Percentiles rank a stretch among this genome's conserved stretches.
Conservation (phyloP, 2,329 filamentous ascomycete genomes). For the Pestalotiopsis sp. region DNA sequence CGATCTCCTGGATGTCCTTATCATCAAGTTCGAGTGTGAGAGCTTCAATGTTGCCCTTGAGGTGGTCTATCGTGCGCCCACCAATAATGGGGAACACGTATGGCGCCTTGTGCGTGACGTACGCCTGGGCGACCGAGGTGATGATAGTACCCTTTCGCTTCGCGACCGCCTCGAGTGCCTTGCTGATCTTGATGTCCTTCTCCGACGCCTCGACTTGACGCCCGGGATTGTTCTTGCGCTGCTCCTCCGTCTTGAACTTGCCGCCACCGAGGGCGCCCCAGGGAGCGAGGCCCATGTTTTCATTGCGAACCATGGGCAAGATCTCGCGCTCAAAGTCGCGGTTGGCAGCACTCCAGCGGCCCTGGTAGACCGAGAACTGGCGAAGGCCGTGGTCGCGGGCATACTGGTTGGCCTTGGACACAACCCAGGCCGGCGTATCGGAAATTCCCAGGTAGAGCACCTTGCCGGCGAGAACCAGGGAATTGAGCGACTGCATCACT, state of each 20-base stretch:
- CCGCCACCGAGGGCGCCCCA: constrained; percentile 61
- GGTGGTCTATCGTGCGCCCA: constrained; percentile 50
- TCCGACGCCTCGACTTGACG: constrained; percentile 41
- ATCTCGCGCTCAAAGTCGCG: constrained; percentile 72
- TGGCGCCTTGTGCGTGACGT: constrained; percentile 49
- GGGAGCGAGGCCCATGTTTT: constrained; percentile 61
- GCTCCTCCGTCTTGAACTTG: constrained; percentile 42
- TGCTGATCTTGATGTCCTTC: constrained; percentile 53
- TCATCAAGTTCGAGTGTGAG: constrained; percentile 48
- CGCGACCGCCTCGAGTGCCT: constrained; percentile 60
- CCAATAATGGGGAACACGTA: constrained; percentile 57
- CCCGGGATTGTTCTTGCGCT: constrained; percentile 47
- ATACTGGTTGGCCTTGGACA: constrained; percentile 66
- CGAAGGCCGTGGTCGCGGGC: constrained; percentile 70
- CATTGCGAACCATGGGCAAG: constrained; percentile 62
- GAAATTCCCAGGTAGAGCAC: constrained; percentile 68
- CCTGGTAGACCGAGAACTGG: constrained; percentile 70
- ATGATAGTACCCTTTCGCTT: constrained; percentile 55
- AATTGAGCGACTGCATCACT: constrained; percentile 68
- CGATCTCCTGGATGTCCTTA: constrained; percentile 55
- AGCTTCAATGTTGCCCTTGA: constrained; percentile 56
- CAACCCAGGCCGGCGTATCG: constrained; percentile 70
- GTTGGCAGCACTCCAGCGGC: constrained; percentile 59
- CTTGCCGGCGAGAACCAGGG: constrained; percentile 59
- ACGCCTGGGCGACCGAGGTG: constrained; percentile 58